These are phyloP conservation scores for Aspergillus sclerotialis DNA, from an alignment of 2,329 filamentous ascomycete genomes.

Conservation along the genomic window DNA sequence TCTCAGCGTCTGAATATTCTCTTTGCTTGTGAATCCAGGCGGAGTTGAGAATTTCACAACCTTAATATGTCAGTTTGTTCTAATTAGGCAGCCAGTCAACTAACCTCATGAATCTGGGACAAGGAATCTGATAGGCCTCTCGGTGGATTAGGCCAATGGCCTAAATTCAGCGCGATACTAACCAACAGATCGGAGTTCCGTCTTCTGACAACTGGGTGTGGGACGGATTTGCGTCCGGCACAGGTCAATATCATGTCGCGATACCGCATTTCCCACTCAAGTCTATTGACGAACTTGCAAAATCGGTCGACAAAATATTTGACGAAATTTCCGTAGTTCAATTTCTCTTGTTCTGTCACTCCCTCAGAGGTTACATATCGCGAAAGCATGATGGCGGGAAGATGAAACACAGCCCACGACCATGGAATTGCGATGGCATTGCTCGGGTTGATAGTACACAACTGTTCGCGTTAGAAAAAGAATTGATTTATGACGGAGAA, in stretches of 20 bases:
- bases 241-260: conserved; percentile 2
- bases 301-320: too few relatives aligned
- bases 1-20: conserved; percentile 3
- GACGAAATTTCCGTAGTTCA: too few relatives aligned
- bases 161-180: conserved; percentile 7
- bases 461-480: too few relatives aligned
- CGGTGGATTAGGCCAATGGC: conserved; percentile 4
- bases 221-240: too few relatives aligned
- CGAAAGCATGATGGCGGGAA: too few relatives aligned
- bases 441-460: conserved; percentile 1
- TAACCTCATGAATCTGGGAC: conserved; percentile 4
- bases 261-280: conserved; percentile 1
- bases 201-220: conserved; percentile 2
- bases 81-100: neutral
- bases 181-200: conserved; percentile 8
- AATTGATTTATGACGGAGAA: too few relatives aligned
- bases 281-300: conserved; percentile 4
- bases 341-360: too few relatives aligned
- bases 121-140: conserved; percentile 3
- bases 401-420: too few relatives aligned
- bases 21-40: too few relatives aligned
- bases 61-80: neutral
- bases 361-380: too few relatives aligned
- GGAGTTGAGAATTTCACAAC: too few relatives aligned
- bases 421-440: too few relatives aligned